These are phyloP conservation scores for Prunus davidiana DNA, from an alignment of 306 rosid species.

Conservation along the genomic window DNA sequence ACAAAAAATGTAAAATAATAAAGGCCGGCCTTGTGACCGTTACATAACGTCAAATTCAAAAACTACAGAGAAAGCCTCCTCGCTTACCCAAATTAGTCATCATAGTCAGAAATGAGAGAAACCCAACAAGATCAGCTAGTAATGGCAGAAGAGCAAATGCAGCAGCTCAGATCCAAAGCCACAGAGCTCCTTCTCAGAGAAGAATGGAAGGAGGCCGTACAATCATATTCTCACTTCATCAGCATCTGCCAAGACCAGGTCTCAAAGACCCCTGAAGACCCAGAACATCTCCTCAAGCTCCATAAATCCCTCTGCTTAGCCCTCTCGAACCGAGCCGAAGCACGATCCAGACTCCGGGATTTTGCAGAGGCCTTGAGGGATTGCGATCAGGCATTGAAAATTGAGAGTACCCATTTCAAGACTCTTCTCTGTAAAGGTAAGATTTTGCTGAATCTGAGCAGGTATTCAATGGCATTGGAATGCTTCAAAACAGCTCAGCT, in stretches of 20 bases:
- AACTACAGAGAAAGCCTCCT: conserved; percentile 9
- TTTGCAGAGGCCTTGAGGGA: conserved; percentile 52
- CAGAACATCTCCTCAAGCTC: conserved; percentile 39
- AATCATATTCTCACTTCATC: conserved; percentile 60
- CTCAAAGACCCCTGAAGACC: conserved; percentile 1
- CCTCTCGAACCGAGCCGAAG: conserved; percentile 78
- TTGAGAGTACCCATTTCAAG: conserved; percentile 69
- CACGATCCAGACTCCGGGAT: conserved; percentile 52
- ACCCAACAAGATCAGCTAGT: conserved; percentile 3
- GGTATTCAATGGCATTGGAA: conserved; percentile 55
- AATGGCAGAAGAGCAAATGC: conserved; percentile 55
- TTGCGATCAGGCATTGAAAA: conserved; percentile 59
- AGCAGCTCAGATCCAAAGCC: conserved; percentile 78
- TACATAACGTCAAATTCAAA: conserved; percentile 18
- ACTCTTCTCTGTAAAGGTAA: conserved; percentile 83
- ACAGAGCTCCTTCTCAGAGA: conserved; percentile 76
- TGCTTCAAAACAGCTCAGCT: conserved; percentile 56
- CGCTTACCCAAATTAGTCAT: conserved; percentile 7
- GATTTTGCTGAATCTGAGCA: conserved; percentile 58
- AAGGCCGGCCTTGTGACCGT: conserved; percentile 23
- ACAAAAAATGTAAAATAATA: not conserved
- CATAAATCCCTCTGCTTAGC: conserved; percentile 68
- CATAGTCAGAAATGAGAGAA: conserved; percentile 7
- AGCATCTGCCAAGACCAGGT: conserved; percentile 44
- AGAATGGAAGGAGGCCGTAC: conserved; percentile 67